phyloP scores from a whole-genome alignment of 164 flowering plant species.

The Macadamia tetraphylla region DNA sequence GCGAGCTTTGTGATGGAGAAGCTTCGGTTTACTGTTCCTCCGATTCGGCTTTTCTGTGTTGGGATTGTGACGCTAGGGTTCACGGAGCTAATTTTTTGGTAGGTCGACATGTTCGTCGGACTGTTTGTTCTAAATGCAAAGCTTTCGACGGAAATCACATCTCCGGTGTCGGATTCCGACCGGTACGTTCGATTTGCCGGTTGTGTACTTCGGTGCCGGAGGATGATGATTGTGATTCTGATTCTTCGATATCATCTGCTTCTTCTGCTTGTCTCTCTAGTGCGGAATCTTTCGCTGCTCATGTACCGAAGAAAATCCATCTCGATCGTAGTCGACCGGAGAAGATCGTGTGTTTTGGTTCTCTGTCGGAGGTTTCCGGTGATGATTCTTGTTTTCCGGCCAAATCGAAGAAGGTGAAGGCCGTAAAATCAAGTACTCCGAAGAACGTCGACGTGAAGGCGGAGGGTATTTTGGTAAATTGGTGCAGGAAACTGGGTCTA shows the following conservation, averaged over 20 bases:
- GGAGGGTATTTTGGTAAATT: slow-evolving; percentile 40
- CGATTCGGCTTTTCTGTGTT: slow-evolving; percentile 47
- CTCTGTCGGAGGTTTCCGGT: slow-evolving; percentile 8
- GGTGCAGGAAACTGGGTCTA: slow-evolving; percentile 46
- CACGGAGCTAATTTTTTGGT: slow-evolving; percentile 56
- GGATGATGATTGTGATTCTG: background rate
- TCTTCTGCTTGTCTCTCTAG: slow-evolving; percentile 27
- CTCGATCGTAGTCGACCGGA: background rate
- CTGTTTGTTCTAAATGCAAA: slow-evolving; percentile 34
- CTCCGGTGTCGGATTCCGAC: slow-evolving; percentile 4
- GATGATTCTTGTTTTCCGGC: slow-evolving; percentile 1
- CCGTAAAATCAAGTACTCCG: background rate
- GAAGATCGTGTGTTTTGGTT: background rate
- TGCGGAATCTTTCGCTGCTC: slow-evolving; percentile 12
- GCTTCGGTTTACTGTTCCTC: slow-evolving; percentile 42
- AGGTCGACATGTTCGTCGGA: slow-evolving; percentile 41
- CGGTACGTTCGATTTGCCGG: slow-evolving; percentile 1
- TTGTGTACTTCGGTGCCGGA: slow-evolving; percentile 16
- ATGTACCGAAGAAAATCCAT: slow-evolving; percentile 3
- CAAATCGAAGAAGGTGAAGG: background rate
- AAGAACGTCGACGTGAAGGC: slow-evolving; percentile 15
- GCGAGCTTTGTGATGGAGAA: slow-evolving; percentile 40
- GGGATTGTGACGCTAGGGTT: slow-evolving; percentile 41
- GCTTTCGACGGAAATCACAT: slow-evolving; percentile 9
- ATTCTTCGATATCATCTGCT: slow-evolving; percentile 4